A percentile compares a stretch with the other conserved stretches of the same genome.
phyloP scores from a whole-genome alignment of 202 grass and related monocot genomes.

The Setaria italica region DNA sequence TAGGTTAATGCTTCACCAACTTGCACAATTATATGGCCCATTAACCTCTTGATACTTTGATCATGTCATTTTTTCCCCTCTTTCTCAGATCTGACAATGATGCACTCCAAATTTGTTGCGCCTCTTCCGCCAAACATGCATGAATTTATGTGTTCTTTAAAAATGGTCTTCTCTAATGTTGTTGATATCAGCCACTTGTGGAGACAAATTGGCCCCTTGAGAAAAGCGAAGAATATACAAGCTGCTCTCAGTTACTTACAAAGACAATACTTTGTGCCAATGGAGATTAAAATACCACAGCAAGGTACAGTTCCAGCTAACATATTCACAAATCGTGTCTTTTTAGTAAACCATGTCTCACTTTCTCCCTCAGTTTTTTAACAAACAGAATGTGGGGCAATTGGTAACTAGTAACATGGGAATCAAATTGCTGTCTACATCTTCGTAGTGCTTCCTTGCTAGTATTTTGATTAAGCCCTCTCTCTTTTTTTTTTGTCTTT shows the following conservation, averaged over 20 bases:
- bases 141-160: constrained; percentile 90
- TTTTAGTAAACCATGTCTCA: constrained; percentile 35
- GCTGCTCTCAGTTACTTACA: constrained; percentile 76
- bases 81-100: constrained; percentile 84
- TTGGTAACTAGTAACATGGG: constrained; percentile 15
- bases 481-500: constrained; percentile 9
- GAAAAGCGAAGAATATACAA: constrained; percentile 83
- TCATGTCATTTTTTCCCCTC: constrained; percentile 3
- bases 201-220: constrained; percentile 77
- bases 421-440: constrained; percentile 14
- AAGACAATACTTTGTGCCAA: constrained; percentile 67
- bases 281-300: constrained; percentile 75
- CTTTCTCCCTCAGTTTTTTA: constrained; percentile 23
- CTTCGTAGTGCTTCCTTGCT: not conserved
- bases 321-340: constrained; percentile 2
- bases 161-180: constrained; percentile 83
- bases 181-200: constrained; percentile 86
- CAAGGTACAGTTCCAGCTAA: constrained; percentile 62
- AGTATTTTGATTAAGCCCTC: constrained; percentile 31
- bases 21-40: constrained; percentile 1
- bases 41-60: constrained; percentile 30
- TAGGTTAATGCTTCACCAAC: constrained; percentile 47
- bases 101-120: constrained; percentile 85
- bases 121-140: constrained; percentile 68
- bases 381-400: not conserved